Base-by-base conservation (phyloP, 257 asterid genomes). In the Solanum peruvianum region DNA sequence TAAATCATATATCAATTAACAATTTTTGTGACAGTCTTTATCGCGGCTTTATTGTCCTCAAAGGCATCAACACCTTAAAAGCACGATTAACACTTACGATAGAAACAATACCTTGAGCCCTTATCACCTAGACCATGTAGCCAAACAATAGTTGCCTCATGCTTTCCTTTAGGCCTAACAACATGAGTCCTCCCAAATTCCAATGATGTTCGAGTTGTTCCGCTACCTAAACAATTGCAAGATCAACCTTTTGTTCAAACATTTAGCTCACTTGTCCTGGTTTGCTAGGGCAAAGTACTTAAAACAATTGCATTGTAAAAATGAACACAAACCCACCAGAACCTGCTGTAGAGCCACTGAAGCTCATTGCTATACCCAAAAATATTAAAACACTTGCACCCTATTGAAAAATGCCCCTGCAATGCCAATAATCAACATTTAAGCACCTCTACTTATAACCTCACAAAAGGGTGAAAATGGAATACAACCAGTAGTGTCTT, bases 111-210 rank as follows among this genome's bases (percentile, higher is more conserved):
- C 98, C 97, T 95, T 12, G 94, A 91, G 67, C 98, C 98, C 35
- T 92, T 94, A 90, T 94, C 98, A 83, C 98, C 98, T 75, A 94
- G 92, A 81, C 95, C 98, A 86, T 95, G 98, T 56, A 95, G 91
- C 98, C 98, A 95, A 89, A 95, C 95, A 42, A 94, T 92, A 6
- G 98, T 95, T 52, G 98, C 98, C 88, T 92, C 94, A 85, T 95
- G 98, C 87, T 82, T 92, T 87, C 98, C 98, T 93, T 88, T 94
- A 39, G 98, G 97, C 93, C 93, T 90, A 84, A 95, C 97, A 23
- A 94, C 98, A 90, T 94, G 92, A 91, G 98, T 94, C 89, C 98
- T 92, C 89, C 98, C 98, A 83, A 93, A 94, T 89, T 92, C 96
- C 64, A 88, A 89, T 49, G 94, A 70, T 82, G 87, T 91, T 86